Conservation (phyloP, 192 early-diverging fungal genomes). For the Gaertneriomyces semiglobifer region DNA sequence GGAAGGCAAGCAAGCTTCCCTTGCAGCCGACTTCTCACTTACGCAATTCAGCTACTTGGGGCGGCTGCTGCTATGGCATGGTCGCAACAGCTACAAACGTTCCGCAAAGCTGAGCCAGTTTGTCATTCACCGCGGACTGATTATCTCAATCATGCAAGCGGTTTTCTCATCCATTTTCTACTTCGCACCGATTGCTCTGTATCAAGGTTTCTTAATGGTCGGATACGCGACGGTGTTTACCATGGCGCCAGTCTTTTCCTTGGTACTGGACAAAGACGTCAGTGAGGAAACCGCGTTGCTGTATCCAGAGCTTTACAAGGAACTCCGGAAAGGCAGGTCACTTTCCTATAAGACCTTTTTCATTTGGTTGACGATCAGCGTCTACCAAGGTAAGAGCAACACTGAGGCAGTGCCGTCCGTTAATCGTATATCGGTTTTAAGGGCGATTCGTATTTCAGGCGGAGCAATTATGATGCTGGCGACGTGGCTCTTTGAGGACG, state of each 20-base stretch:
- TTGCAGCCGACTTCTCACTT: constrained; percentile 92
- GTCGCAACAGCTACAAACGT: constrained; percentile 84
- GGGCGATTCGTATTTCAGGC: constrained; percentile 38
- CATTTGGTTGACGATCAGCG: constrained; percentile 88
- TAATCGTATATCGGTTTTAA: not conserved
- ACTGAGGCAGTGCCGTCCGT: not conserved
- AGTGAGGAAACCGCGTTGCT: constrained; percentile 82
- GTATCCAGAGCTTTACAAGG: constrained; percentile 93
- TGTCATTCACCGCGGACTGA: constrained; percentile 94
- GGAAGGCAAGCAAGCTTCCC: constrained; percentile 90
- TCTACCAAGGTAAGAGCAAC: constrained; percentile 72
- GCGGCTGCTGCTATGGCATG: constrained; percentile 89
- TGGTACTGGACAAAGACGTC: constrained; percentile 89
- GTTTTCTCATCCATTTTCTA: constrained; percentile 96
- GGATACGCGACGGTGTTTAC: constrained; percentile 95
- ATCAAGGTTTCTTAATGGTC: constrained; percentile 53
- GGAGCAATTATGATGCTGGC: constrained; percentile 93
- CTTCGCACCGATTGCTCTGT: constrained; percentile 94
- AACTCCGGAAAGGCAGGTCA: constrained; percentile 88
- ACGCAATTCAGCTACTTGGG: constrained; percentile 85
- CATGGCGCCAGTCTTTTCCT: constrained; percentile 93
- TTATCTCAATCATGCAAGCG: constrained; percentile 97
- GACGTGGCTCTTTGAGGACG: constrained; percentile 90
- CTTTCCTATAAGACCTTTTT: constrained; percentile 92
- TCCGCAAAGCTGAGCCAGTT: constrained; percentile 94